Percentiles rank a stretch among this genome's conserved stretches.
phyloP scores from a whole-genome alignment of 2,329 filamentous ascomycete genomes.

The Apiospora saccharicola region DNA sequence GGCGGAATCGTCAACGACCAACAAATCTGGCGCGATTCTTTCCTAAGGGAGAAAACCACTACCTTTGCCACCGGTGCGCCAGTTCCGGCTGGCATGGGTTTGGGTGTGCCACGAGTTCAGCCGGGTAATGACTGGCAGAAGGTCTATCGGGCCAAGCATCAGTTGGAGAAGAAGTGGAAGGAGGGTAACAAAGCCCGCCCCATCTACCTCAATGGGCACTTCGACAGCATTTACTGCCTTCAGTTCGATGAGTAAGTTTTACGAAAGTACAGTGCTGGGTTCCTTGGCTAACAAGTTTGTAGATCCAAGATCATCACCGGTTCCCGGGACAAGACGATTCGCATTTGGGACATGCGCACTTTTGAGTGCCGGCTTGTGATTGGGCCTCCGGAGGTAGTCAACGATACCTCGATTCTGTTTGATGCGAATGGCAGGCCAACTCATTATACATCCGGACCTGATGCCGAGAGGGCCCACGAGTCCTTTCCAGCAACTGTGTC shows the following conservation, averaged over 20 bases:
- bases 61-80: conserved; percentile 66
- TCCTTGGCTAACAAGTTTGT: conserved; percentile 23
- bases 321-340: conserved; percentile 92
- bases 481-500: conserved; percentile 63
- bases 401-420: conserved; percentile 57
- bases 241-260: conserved; percentile 91
- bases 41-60: conserved; percentile 65
- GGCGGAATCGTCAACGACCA: conserved; percentile 55
- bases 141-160: conserved; percentile 79
- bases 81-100: conserved; percentile 60
- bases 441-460: conserved; percentile 63
- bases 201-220: conserved; percentile 91
- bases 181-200: conserved; percentile 74
- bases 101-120: conserved; percentile 61
- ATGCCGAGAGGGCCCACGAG: conserved; percentile 53
- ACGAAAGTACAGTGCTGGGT: not conserved
- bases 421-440: conserved; percentile 58
- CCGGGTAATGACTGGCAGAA: conserved; percentile 83
- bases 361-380: conserved; percentile 87
- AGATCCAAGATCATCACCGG: conserved; percentile 96
- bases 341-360: conserved; percentile 94
- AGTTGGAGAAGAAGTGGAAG: conserved; percentile 82
- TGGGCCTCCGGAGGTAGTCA: conserved; percentile 74
- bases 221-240: conserved; percentile 95
- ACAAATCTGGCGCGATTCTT: conserved; percentile 70